phyloP scores from a whole-genome alignment of 768 basidiomycete genomes.

The Leccinum aurantiacum region DNA sequence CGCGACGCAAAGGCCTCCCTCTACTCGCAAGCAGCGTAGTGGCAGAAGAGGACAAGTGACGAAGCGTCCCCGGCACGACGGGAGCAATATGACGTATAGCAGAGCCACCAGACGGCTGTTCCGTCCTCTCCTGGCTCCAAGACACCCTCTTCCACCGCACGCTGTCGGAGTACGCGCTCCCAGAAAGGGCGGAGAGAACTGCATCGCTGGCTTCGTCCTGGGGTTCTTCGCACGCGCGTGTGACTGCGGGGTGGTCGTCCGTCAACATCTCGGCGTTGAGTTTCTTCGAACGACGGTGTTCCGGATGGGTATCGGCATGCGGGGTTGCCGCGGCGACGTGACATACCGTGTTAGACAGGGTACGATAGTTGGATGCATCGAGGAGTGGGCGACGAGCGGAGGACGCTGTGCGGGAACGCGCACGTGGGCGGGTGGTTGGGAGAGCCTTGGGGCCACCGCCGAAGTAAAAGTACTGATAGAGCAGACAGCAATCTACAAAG shows the following conservation, averaged over 20 bases:
- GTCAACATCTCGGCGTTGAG: conserved; percentile 23
- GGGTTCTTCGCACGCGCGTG: conserved; percentile 22
- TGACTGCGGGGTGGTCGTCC: conserved; percentile 19
- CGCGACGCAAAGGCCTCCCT: conserved; percentile 47
- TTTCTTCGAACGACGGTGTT: conserved; percentile 34
- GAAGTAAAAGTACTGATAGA: conserved; percentile 85
- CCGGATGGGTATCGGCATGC: conserved; percentile 51
- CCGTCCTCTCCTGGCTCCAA: conserved; percentile 73
- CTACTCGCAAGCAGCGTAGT: conserved; percentile 33
- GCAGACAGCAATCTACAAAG: conserved; percentile 71
- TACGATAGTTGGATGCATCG: conserved; percentile 67
- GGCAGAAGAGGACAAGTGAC: conserved; percentile 27
- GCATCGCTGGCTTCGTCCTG: conserved; percentile 52
- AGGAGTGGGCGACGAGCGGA: conserved; percentile 47
- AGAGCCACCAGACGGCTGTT: conserved; percentile 41
- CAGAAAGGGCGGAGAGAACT: conserved; percentile 56
- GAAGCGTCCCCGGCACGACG: conserved; percentile 33
- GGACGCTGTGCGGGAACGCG: conserved; percentile 45
- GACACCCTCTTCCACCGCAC: conserved; percentile 59
- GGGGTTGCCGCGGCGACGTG: conserved; percentile 72
- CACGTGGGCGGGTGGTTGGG: conserved; percentile 34
- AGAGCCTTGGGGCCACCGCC: conserved; percentile 37
- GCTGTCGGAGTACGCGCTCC: conserved; percentile 77
- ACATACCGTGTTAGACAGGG: conserved; percentile 65
- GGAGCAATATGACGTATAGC: conserved; percentile 38